Base-by-base conservation (phyloP, 2,329 filamentous ascomycete genomes). In the Stagonosporopsis tanaceti region DNA sequence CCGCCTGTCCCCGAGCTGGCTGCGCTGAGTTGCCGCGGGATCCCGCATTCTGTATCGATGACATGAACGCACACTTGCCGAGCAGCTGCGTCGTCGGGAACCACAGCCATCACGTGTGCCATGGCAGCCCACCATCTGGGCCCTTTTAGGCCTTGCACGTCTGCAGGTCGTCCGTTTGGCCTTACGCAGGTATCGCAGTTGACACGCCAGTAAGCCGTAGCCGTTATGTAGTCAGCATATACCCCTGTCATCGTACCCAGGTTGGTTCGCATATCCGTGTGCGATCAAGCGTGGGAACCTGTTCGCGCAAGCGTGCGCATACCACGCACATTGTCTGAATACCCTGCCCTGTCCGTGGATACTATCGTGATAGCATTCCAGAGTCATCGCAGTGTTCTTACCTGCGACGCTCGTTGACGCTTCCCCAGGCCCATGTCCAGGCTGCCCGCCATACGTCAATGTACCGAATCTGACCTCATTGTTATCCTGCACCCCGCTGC, bases 381-480 rank as follows among this genome's bases (percentile, higher is more conserved):
- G 46, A 27, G 53, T 37, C 15, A 8, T 28, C 15, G 41, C 48
- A 47, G 48, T 38, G 54, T 46, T 28, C 32, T 24, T 52, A 7
- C 48, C 42, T 47, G 44, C 44, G 38, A 37, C 32, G 17, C 32
- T 48, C 38, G 54, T 47, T 44, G 47, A 53, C 38, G 28, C 27
- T 52, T 45, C 32, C 39, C 42, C 40, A 28, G 48, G 25, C 38
- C 39, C 35, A 30, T 14, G 25, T 39, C 48, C 34, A 38, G 48
- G 44, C 44, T 44, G 50, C 22, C 44, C 54, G 48, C 48, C 39
- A 48, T 52, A 57, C 54, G 54, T 57, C 54, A 57, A 57, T 57
- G 54, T 57, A 52, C 54, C 54, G 35, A 44, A 52, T 48, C 54
- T 57, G 54, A 57, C 48, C 45, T 53, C 48, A 50, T 57, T 52